Conservation (phyloP, 495 filamentous ascomycete genomes). For the Geopyxis carbonaria region DNA sequence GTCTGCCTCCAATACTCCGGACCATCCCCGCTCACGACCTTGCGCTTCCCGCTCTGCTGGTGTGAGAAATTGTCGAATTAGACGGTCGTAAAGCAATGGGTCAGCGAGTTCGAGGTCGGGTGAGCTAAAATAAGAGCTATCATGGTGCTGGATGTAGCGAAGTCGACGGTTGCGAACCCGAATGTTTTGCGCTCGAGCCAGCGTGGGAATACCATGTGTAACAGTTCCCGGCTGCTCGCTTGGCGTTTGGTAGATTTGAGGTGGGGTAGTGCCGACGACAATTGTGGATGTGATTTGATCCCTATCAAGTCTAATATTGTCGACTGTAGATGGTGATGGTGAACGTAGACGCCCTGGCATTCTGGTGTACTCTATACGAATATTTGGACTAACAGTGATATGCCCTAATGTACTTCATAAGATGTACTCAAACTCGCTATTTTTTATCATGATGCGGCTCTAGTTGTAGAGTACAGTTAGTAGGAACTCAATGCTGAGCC, state of each 20-base stretch:
- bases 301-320: too few species aligned
- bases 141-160: constrained; percentile 13
- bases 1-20: constrained; percentile 52
- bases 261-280: too few species aligned
- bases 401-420: too few species aligned
- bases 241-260: too few species aligned
- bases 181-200: constrained; percentile 8
- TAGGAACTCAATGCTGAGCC: too few species aligned
- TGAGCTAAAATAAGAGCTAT: constrained; percentile 16
- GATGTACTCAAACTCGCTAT: too few species aligned
- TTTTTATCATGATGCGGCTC: too few species aligned
- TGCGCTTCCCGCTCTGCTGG: constrained; percentile 53
- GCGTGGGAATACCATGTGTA: too few species aligned
- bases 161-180: constrained; percentile 21
- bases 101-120: constrained; percentile 31
- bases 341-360: constrained; percentile 1
- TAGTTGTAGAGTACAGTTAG: too few species aligned
- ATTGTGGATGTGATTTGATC: too few species aligned
- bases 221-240: too few species aligned
- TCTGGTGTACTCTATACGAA: not conserved
- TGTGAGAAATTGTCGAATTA: constrained; percentile 58
- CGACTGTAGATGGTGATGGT: not conserved
- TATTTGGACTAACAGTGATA: not conserved
- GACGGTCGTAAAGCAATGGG: constrained; percentile 60
- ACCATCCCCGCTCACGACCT: constrained; percentile 52